phyloP scores from a whole-genome alignment of 352 stramenopile genomes.

The Globisporangium barbulae region DNA sequence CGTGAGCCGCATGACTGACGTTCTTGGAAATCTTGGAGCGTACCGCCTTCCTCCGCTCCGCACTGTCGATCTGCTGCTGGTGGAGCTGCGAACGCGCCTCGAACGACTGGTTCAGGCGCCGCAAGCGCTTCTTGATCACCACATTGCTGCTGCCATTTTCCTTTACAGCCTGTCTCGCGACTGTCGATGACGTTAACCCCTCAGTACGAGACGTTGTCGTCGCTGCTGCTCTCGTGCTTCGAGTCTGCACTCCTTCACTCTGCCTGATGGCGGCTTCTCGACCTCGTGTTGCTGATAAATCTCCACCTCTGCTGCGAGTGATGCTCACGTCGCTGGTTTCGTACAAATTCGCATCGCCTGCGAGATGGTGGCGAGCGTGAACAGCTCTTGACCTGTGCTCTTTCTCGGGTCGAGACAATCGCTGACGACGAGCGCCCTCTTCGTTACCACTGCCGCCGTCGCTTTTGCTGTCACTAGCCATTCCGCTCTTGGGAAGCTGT shows the following conservation, averaged over 20 bases:
- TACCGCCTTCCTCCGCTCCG: background rate
- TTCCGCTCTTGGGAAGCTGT: background rate
- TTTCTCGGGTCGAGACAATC: background rate
- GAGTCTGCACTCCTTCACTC: background rate
- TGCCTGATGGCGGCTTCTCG: background rate
- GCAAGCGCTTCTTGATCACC: conserved; percentile 29
- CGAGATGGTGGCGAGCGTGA: background rate
- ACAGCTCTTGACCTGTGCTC: background rate
- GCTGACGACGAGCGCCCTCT: background rate
- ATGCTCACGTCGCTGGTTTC: conserved; percentile 16
- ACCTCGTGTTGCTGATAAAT: background rate
- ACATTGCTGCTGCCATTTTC: background rate
- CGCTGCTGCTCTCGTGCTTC: background rate
- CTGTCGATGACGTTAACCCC: background rate
- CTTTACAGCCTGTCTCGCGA: background rate
- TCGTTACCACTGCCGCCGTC: background rate
- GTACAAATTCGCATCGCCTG: conserved; percentile 12
- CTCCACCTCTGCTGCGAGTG: conserved; percentile 11
- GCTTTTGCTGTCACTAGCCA: background rate
- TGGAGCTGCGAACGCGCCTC: background rate
- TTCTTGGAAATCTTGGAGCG: conserved; percentile 2
- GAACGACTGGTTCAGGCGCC: conserved; percentile 10
- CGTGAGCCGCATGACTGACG: background rate
- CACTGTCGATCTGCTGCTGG: conserved; percentile 4
- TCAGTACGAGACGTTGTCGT: background rate